These are phyloP conservation scores for Rhizopus microsporus DNA, from an alignment of 371 early-diverging fungal genomes.

Conservation along the genomic window DNA sequence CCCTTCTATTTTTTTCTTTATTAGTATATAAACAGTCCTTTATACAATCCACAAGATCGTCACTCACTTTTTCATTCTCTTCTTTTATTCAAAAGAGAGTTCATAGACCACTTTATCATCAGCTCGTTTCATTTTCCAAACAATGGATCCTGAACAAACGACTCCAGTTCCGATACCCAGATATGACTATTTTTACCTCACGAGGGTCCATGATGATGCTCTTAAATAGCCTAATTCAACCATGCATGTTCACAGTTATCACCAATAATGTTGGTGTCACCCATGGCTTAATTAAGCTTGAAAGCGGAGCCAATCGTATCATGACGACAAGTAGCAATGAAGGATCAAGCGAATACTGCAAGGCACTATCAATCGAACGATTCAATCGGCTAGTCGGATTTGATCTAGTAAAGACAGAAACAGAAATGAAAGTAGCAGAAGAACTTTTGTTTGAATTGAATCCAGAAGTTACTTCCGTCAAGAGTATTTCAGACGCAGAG, in stretches of 20 bases:
- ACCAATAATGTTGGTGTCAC: slow-evolving; percentile 25
- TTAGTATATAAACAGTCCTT: no score
- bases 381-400: slow-evolving; percentile 51
- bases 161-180: slow-evolving; percentile 24
- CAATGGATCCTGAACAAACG: neutral
- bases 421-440: slow-evolving; percentile 35
- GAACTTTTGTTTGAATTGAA: no score
- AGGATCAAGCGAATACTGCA: slow-evolving; percentile 53
- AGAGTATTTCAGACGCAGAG: no score
- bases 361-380: slow-evolving; percentile 56
- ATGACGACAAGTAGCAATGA: slow-evolving; percentile 53
- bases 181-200: slow-evolving; percentile 33
- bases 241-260: slow-evolving; percentile 13
- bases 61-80: no score
- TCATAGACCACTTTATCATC: no score
- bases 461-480: no score
- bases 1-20: no score
- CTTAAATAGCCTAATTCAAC: slow-evolving; percentile 5
- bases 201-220: slow-evolving; percentile 18
- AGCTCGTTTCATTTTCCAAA: no score
- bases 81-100: no score
- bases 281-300: neutral
- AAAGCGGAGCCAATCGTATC: slow-evolving; percentile 28
- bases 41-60: no score
- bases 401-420: slow-evolving; percentile 52